Base-by-base conservation (phyloP, 352 stramenopile species). In the Globisporangium takayamanum region DNA sequence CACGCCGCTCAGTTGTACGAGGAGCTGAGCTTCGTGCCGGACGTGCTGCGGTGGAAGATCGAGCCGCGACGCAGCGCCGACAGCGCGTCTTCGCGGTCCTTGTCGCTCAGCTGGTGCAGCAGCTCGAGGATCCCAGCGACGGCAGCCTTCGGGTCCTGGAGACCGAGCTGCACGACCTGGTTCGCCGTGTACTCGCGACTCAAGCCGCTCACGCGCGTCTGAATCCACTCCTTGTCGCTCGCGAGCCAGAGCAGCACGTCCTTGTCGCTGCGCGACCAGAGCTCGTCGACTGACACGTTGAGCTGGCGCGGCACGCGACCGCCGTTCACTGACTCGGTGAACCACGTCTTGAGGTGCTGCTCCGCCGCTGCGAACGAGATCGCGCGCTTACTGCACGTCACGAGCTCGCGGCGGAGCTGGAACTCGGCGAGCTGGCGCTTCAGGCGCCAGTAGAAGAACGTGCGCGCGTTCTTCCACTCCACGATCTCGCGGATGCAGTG, bases 371-470 rank as follows among this genome's bases (percentile, higher is more conserved):
- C 64, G 62, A 92, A 93, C 42, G 62, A 67, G 16, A 79, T 63
- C 28, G 68, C 62, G 48, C 63, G 63, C 22, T 69, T 60, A 41
- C 73, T 77, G 14, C 71, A 74, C 11, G 55, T 59, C 30, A 68
- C 52, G 18, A 90, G 65, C 36, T 90, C 65, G 15, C 82, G 80
- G 50, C 94, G 80, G 41, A 98, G 65, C 59, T 91, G 70, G 72
- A 99, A 99, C 73, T 99, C 97, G 8, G 89, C 93, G 20, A 99
- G 80, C 55, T 98, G 97, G 54, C 97, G 88, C 67, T 98, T 96
- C 20, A 99, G 87, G 44, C 97, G 83, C 96, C 94, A 98, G 88
- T 99, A 99, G 67, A 99, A 99, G 85, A 98, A 99, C 51, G 70
- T 87, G 42, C 97, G 89, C 33, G 96, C 88, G 62, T 97, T 69